These are phyloP conservation scores for Globisporangium sylvaticum DNA, from an alignment of 352 stramenopile genomes.

Conservation along the genomic window DNA sequence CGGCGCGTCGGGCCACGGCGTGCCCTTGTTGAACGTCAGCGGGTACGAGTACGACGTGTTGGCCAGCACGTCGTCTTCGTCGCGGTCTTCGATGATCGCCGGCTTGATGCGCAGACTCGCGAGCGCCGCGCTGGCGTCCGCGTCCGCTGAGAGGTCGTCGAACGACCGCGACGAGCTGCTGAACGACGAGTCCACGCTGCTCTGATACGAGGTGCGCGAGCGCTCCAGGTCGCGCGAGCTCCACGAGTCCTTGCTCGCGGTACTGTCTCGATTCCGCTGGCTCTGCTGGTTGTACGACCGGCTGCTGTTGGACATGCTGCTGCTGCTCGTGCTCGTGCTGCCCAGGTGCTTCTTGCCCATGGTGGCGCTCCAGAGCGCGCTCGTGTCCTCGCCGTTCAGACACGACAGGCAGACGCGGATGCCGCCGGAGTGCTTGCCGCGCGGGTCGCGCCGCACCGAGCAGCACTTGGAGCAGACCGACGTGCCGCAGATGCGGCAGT, in stretches of 20 bases:
- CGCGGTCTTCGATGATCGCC: constrained; percentile 19
- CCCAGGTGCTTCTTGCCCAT: constrained; percentile 31
- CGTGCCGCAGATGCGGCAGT: constrained; percentile 73
- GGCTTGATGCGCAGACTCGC: constrained; percentile 18
- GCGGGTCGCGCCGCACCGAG: constrained; percentile 40
- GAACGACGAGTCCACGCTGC: constrained; percentile 19
- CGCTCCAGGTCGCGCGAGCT: constrained; percentile 21
- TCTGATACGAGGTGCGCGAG: constrained; percentile 20
- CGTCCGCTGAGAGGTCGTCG: constrained; percentile 10
- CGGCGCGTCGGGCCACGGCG: constrained; percentile 72
- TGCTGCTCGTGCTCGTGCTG: constrained; percentile 29
- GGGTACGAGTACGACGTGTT: constrained; percentile 65
- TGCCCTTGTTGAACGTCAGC: constrained; percentile 68
- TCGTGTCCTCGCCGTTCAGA: constrained; percentile 55
- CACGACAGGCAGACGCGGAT: constrained; percentile 71
- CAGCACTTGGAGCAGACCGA: constrained; percentile 80
- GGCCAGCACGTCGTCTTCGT: constrained; percentile 53
- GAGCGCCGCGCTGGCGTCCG: constrained; percentile 13
- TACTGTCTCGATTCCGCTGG: constrained; percentile 19
- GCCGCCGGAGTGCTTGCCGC: constrained; percentile 19
- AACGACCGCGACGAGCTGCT: constrained; percentile 20
- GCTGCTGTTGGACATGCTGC: constrained; percentile 20
- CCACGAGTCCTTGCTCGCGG: constrained; percentile 27
- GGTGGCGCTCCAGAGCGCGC: constrained; percentile 33
- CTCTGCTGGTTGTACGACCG: constrained; percentile 12